A percentile compares a stretch with the other conserved stretches of the same genome.
Conservation (phyloP, 805 yeast species). For the Ogataea paradorogensis region DNA sequence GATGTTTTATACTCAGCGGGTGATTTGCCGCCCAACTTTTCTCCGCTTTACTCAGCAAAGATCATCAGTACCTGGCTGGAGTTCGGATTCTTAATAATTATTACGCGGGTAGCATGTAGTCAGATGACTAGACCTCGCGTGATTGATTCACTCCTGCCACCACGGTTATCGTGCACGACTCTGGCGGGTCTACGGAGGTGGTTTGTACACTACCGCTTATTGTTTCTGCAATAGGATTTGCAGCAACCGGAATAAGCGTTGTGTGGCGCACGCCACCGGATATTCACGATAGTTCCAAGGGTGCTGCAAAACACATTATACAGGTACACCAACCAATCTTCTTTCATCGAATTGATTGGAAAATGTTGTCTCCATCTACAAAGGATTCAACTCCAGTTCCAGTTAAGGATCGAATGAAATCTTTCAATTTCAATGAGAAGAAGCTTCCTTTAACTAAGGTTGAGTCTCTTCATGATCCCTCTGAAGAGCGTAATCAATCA, state of each 20-base stretch:
- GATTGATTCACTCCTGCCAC: neutral
- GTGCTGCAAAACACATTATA: slow-evolving; percentile 3
- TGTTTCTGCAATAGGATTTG: no score
- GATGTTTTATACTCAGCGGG: slow-evolving; percentile 7
- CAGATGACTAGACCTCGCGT: neutral
- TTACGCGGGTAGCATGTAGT: neutral
- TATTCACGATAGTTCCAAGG: slow-evolving; percentile 4
- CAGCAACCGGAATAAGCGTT: neutral
- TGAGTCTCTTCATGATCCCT: slow-evolving; percentile 20
- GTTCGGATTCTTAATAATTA: neutral
- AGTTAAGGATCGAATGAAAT: slow-evolving; percentile 14
- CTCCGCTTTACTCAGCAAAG: neutral
- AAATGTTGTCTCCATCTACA: slow-evolving; percentile 26
- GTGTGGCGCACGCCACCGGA: slow-evolving; percentile 3
- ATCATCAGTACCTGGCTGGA: neutral
- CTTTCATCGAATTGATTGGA: slow-evolving; percentile 1
- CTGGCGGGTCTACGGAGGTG: neutral
- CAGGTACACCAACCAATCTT: slow-evolving; percentile 3
- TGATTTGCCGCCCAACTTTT: neutral
- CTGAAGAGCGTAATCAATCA: slow-evolving; percentile 5
- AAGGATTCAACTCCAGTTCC: slow-evolving; percentile 18
- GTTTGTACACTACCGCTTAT: no score
- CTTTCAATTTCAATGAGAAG: slow-evolving; percentile 14
- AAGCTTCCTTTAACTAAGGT: slow-evolving; percentile 8
- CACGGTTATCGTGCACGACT: no score